A percentile compares a stretch with the other conserved stretches of the same genome.
Conservation (phyloP, 805 yeast species). For the Candida gorgasii region DNA sequence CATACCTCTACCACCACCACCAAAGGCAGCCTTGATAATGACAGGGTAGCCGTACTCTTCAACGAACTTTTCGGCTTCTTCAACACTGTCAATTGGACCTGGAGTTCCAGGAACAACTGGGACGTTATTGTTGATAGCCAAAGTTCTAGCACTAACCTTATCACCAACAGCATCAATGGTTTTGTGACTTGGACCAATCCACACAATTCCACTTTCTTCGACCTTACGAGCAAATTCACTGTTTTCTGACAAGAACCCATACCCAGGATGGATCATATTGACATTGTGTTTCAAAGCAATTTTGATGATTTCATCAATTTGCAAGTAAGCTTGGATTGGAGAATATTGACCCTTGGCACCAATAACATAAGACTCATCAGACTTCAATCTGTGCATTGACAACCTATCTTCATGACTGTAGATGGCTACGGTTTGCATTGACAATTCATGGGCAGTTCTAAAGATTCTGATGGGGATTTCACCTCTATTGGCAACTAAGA, state of each 20-base stretch:
- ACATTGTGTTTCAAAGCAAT: constrained; percentile 63
- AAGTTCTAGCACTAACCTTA: constrained; percentile 88
- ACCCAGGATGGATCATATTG: constrained; percentile 90
- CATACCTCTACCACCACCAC: constrained; percentile 99
- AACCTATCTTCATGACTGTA: constrained; percentile 94
- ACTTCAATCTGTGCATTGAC: constrained; percentile 92
- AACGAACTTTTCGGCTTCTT: constrained; percentile 80
- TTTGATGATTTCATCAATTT: constrained; percentile 85
- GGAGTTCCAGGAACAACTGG: constrained; percentile 98
- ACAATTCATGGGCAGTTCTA: constrained; percentile 95
- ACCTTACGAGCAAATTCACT: constrained; percentile 92
- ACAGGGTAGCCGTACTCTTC: constrained; percentile 89
- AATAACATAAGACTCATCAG: constrained; percentile 90
- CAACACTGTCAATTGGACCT: constrained; percentile 84
- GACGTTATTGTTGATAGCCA: constrained; percentile 79
- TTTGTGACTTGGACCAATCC: constrained; percentile 90
- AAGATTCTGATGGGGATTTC: constrained; percentile 87
- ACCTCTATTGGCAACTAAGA: constrained; percentile 82
- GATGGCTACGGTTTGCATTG: constrained; percentile 96
- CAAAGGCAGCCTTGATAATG: constrained; percentile 97
- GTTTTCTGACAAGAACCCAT: constrained; percentile 65
- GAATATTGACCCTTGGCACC: constrained; percentile 87
- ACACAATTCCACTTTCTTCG: constrained; percentile 84
- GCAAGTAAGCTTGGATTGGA: constrained; percentile 95
- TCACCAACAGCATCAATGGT: constrained; percentile 96